A percentile compares a stretch with the other conserved stretches of the same genome.
phyloP scores from a whole-genome alignment of 345 rosid species.

The Aquilaria sinensis region DNA sequence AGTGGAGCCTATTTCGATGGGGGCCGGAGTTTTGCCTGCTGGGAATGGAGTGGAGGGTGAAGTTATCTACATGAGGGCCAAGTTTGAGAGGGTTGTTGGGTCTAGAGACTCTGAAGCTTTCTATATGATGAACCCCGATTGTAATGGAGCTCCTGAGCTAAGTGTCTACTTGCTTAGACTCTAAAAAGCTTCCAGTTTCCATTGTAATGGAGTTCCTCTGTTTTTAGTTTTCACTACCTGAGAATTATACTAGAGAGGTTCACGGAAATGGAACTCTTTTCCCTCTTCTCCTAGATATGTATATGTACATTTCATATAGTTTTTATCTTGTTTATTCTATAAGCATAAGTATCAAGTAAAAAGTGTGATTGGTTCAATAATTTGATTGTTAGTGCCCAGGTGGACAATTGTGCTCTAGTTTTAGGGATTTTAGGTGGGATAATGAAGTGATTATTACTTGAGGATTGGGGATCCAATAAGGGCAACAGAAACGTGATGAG shows the following conservation, averaged over 20 bases:
- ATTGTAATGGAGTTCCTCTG: not conserved
- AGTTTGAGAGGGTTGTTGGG: constrained; percentile 88
- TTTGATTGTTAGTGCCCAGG: no score
- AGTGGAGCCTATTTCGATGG: constrained; percentile 94
- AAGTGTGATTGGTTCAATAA: no score
- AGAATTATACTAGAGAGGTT: not conserved
- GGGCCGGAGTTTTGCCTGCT: constrained; percentile 89
- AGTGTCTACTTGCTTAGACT: constrained; percentile 92
- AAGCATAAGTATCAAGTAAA: no score
- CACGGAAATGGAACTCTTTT: no score
- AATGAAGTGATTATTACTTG: no score
- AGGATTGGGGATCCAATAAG: no score
- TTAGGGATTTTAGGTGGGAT: no score
- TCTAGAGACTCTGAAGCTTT: constrained; percentile 98
- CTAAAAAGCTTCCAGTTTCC: constrained; percentile 13
- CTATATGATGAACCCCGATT: constrained; percentile 99
- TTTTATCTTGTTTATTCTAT: no score
- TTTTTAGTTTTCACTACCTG: not conserved
- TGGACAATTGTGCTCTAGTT: no score
- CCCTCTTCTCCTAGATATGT: no score
- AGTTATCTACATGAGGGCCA: constrained; percentile 50
- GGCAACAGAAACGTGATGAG: no score
- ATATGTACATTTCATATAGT: no score
- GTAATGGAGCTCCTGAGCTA: constrained; percentile 96
- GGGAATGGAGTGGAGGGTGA: constrained; percentile 26